Base-by-base conservation (phyloP, 768 basidiomycete genomes). In the Leccinum rimulosum region DNA sequence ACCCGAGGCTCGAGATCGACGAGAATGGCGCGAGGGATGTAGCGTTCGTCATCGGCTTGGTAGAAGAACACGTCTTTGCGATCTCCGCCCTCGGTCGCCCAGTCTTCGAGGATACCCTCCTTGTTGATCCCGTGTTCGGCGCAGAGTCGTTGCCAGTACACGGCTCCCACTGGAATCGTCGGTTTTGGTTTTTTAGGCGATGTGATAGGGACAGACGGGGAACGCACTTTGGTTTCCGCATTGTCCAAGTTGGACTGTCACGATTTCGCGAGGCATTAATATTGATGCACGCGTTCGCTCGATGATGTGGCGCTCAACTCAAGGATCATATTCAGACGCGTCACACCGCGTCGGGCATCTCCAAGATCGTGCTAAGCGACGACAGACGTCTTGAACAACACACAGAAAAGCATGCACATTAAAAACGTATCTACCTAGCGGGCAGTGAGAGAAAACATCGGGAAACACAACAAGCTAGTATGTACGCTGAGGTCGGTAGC, bases 31-130 rank as follows among this genome's bases (percentile, higher is more conserved):
- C 97, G 84, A 2, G 97, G 97, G 60, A 99, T 95, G 74, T 98
- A 99, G 68, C 97, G 95, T 73, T 98, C 97, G 69, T 99, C 97
- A 72, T 99, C 97, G n/a, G 97, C 97, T 74, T 98, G 96, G 73
- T 99, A 98, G 78, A 99, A 99, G 77, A 99, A 99, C 28, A 97
- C 96, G 76, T 99, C 97, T 71, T 98, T 99, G 66, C 97, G 82
- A 75, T 99, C 97, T 9, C 93, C 93, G 19, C 91, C 92, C 66
- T 95, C 94, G 1, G 89, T 91, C 6, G 95, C 95, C 91, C 93
- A 96, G 62, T 98, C 95, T 73, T 98, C 95, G 50, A 98, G 85
- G 59, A 93, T 93, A 30, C 97, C 97, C 66, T 95, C 91, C 58
- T 90, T 89, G 73, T 84, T 95, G 78, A 99, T 98, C 17, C 97